Conservation (phyloP, 352 stramenopile genomes). For the Phytophthora podocarpi region DNA sequence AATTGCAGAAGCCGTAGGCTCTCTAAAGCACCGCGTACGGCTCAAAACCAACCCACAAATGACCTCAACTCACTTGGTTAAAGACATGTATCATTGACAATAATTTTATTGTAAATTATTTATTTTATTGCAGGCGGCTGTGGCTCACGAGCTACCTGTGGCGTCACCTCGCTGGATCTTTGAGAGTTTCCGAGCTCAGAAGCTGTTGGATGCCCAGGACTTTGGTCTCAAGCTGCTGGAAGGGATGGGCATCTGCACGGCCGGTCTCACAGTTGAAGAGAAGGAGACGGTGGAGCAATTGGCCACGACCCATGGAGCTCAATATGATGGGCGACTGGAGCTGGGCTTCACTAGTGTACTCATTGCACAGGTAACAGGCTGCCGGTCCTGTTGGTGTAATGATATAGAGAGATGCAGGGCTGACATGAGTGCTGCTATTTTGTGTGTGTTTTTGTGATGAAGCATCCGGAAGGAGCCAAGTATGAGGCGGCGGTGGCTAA, state of each 20-base stretch:
- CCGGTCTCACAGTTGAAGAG: conserved; percentile 56
- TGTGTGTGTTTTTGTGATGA: neutral
- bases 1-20: conserved; percentile 64
- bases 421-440: neutral
- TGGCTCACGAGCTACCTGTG: conserved; percentile 47
- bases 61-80: neutral
- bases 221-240: conserved; percentile 57
- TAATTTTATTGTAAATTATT: neutral
- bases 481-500: conserved; percentile 65
- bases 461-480: conserved; percentile 59
- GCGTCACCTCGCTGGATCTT: conserved; percentile 67
- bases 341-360: conserved; percentile 66
- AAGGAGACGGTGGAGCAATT: conserved; percentile 61
- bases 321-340: conserved; percentile 67
- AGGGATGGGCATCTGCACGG: conserved; percentile 70
- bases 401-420: neutral
- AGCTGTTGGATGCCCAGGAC: conserved; percentile 39
- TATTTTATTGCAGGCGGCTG: conserved; percentile 42
- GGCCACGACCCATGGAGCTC: conserved; percentile 41
- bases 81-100: neutral
- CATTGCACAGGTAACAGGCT: conserved; percentile 49
- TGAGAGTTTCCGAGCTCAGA: conserved; percentile 58
- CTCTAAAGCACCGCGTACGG: conserved; percentile 65
- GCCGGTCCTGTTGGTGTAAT: too few species aligned
- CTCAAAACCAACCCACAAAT: neutral